phyloP scores from a whole-genome alignment of 352 stramenopile species.

The Globisporangium mamillatum region DNA sequence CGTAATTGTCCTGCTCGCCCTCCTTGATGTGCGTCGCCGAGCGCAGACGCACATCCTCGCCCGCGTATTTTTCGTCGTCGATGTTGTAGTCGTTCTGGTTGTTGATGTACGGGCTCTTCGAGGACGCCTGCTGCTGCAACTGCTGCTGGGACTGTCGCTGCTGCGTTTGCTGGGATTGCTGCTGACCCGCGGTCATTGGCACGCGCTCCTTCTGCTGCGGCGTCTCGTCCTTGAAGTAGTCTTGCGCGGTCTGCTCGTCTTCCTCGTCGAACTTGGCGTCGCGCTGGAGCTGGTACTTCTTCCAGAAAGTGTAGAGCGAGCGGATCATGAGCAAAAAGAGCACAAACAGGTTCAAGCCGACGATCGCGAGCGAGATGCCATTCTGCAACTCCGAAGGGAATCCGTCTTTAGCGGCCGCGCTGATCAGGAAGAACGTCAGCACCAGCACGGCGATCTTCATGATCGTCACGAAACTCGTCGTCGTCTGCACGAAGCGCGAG shows the following conservation, averaged over 20 bases:
- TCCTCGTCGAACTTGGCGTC: conserved; percentile 52
- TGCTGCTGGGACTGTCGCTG: conserved; percentile 18
- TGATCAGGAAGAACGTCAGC: conserved; percentile 74
- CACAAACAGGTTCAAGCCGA: conserved; percentile 68
- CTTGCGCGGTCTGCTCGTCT: conserved; percentile 55
- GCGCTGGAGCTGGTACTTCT: conserved; percentile 68
- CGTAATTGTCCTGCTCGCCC: conserved; percentile 20
- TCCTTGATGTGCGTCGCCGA: conserved; percentile 48
- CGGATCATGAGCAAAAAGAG: conserved; percentile 62
- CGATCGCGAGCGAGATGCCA: conserved; percentile 63
- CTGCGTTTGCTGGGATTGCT: neutral
- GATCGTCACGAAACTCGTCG: conserved; percentile 69
- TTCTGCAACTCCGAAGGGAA: conserved; percentile 66
- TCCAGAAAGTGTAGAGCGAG: conserved; percentile 69
- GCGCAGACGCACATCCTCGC: conserved; percentile 55
- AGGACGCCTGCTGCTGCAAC: conserved; percentile 17
- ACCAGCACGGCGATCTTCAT: conserved; percentile 77
- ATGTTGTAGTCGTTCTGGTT: conserved; percentile 21
- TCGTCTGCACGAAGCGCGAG: conserved; percentile 70
- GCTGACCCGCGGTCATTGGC: conserved; percentile 1
- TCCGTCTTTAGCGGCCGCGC: conserved; percentile 41
- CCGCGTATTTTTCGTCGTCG: conserved; percentile 32
- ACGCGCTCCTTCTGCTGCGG: conserved; percentile 36
- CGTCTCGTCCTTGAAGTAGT: conserved; percentile 70
- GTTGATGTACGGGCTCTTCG: conserved; percentile 44